Evolutionary conservation across 441 rosid genomes (phyloP).

Genomic region (Hura crepitans): DNA sequence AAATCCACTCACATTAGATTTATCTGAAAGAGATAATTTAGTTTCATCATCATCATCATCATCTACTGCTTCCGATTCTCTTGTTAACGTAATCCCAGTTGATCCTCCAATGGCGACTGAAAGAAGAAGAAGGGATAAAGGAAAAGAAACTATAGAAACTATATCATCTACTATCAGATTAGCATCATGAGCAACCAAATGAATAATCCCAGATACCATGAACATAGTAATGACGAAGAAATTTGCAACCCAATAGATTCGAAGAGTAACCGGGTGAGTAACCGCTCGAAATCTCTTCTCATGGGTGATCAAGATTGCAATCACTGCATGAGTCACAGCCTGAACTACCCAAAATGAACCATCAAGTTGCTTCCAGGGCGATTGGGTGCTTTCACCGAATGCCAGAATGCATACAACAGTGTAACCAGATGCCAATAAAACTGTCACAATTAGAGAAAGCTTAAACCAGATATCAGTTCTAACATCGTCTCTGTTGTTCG

Average conservation of each 20-base stretch:
- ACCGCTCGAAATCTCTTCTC: conserved; percentile 64
- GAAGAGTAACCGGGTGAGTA: conserved; percentile 54
- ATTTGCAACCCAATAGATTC: conserved; percentile 59
- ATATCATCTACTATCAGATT: conserved; percentile 49
- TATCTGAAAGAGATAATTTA: conserved; percentile 26
- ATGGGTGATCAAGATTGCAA: conserved; percentile 56
- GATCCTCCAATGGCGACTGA: conserved; percentile 56
- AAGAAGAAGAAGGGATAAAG: conserved; percentile 56
- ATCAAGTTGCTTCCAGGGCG: conserved; percentile 43
- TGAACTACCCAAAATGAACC: conserved; percentile 63
- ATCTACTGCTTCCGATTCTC: conserved; percentile 31
- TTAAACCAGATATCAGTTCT: conserved; percentile 47
- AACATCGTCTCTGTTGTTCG: conserved; percentile 29
- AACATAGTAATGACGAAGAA: conserved; percentile 46
- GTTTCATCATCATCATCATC: conserved; percentile 25
- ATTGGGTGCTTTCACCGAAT: conserved; percentile 32
- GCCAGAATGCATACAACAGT: conserved; percentile 43
- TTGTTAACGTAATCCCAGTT: conserved; percentile 44
- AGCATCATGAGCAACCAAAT: conserved; percentile 29
- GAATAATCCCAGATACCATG: conserved; percentile 48
- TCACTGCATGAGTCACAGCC: conserved; percentile 57
- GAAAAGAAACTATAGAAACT: conserved; percentile 47
- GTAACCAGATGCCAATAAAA: conserved; percentile 46
- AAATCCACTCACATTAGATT: conserved; percentile 49
- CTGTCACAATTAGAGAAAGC: conserved; percentile 40